A percentile compares a stretch with the other conserved stretches of the same genome.
Conservation (phyloP, 805 yeast genomes). For the Lipomyces sp. region DNA sequence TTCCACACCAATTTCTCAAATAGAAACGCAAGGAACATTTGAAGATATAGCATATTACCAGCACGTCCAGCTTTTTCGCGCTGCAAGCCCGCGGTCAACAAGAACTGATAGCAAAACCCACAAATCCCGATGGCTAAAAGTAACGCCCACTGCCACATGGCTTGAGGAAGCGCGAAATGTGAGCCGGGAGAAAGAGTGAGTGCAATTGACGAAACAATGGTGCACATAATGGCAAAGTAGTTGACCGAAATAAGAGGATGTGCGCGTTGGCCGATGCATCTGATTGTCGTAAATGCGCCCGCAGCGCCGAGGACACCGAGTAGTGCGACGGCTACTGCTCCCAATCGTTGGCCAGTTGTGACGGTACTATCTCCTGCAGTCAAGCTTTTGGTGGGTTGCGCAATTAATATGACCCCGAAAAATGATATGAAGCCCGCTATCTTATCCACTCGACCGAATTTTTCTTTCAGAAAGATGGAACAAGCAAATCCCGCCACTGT, state of each 20-base stretch:
- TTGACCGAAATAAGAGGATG: constrained; percentile 82
- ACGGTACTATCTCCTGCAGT: constrained; percentile 48
- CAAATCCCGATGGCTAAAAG: constrained; percentile 67
- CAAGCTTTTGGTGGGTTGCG: constrained; percentile 59
- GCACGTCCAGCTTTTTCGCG: constrained; percentile 79
- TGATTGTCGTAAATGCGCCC: constrained; percentile 67
- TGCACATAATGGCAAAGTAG: constrained; percentile 68
- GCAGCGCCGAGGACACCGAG: constrained; percentile 73
- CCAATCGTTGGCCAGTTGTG: constrained; percentile 57
- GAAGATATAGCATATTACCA: constrained; percentile 74
- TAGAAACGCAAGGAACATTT: constrained; percentile 74
- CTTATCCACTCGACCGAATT: constrained; percentile 68
- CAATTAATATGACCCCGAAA: constrained; percentile 76
- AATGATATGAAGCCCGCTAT: constrained; percentile 70
- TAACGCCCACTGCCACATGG: constrained; percentile 67
- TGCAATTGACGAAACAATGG: constrained; percentile 58
- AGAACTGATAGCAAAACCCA: constrained; percentile 83
- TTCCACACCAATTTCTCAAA: constrained; percentile 77
- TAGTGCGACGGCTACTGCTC: constrained; percentile 68
- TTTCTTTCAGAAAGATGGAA: constrained; percentile 66
- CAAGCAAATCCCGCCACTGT: constrained; percentile 77
- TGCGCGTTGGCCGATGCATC: constrained; percentile 76
- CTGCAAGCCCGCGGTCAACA: constrained; percentile 81
- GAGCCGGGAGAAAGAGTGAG: constrained; percentile 62
- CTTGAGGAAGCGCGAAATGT: constrained; percentile 63